A percentile compares a stretch with the other conserved stretches of the same genome.
Evolutionary conservation across 163 green algal genomes (phyloP).

Genomic region (Volvox carteri): DNA sequence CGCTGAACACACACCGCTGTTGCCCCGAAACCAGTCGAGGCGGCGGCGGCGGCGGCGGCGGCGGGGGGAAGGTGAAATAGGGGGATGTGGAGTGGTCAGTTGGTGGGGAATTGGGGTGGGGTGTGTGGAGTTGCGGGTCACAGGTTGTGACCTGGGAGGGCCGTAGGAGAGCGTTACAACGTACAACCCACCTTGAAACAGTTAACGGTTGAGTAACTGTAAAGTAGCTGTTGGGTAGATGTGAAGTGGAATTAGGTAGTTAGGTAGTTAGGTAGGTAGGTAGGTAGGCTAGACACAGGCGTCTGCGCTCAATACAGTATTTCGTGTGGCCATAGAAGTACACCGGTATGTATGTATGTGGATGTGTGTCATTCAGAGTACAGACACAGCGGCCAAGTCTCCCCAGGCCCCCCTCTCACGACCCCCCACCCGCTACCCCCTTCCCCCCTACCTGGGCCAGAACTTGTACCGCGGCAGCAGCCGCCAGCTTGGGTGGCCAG

Average conservation of each 20-base stretch:
- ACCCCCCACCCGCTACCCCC: neutral
- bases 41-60: too few relatives aligned
- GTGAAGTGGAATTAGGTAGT: neutral
- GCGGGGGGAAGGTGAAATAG: too few relatives aligned
- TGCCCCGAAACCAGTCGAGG: too few relatives aligned
- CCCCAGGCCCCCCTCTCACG: neutral
- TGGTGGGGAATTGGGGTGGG: neutral
- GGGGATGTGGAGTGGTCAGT: neutral
- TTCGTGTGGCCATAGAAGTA: neutral
- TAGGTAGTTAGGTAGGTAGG: neutral
- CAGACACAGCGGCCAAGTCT: neutral
- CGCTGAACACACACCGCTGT: constrained; percentile 1
- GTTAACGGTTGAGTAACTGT: too few relatives aligned
- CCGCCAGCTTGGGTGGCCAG: constrained; percentile 29
- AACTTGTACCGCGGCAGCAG: neutral
- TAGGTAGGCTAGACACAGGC: too few relatives aligned
- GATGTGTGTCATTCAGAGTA: too few relatives aligned
- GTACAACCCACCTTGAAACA: too few relatives aligned
- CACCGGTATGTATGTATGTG: neutral
- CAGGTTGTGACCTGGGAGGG: neutral
- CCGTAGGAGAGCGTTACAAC: neutral
- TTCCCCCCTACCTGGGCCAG: neutral
- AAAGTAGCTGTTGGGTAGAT: neutral
- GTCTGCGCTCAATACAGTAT: neutral
- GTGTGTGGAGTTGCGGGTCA: neutral